Conservation (phyloP, 768 basidiomycete genomes). For the Rossbeevera mucosa region DNA sequence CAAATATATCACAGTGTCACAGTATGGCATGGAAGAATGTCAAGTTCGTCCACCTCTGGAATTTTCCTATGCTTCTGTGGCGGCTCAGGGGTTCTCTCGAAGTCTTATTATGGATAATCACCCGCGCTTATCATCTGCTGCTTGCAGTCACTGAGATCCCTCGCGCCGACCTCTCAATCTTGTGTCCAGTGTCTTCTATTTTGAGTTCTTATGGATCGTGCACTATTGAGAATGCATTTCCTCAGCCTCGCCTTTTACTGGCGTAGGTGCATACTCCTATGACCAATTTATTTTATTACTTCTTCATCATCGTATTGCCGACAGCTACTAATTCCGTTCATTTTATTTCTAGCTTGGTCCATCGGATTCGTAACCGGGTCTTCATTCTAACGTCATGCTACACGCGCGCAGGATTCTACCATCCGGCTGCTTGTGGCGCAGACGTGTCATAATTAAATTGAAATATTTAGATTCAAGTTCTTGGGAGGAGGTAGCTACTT, state of each 20-base stretch:
- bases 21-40: constrained; percentile 16
- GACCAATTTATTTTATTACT: constrained; percentile 3
- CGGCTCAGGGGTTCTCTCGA: constrained; percentile 18
- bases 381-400: constrained; percentile 5
- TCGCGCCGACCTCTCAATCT: neutral
- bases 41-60: constrained; percentile 19
- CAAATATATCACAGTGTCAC: constrained; percentile 18
- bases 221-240: neutral
- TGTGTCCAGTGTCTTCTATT: neutral
- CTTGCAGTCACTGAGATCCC: constrained; percentile 3
- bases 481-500: neutral
- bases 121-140: constrained; percentile 18
- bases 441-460: constrained; percentile 2
- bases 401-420: constrained; percentile 5
- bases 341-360: neutral
- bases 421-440: constrained; percentile 2
- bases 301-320: neutral
- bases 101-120: constrained; percentile 23
- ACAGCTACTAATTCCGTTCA: constrained; percentile 1
- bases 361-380: constrained; percentile 1
- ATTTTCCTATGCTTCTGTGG: constrained; percentile 26
- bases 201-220: neutral
- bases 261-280: constrained; percentile 6
- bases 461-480: constrained; percentile 2
- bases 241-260: neutral